These are phyloP conservation scores for Bolboschoenus planiculmis DNA, from an alignment of 176 grass and related monocot species.

Conservation along the genomic window DNA sequence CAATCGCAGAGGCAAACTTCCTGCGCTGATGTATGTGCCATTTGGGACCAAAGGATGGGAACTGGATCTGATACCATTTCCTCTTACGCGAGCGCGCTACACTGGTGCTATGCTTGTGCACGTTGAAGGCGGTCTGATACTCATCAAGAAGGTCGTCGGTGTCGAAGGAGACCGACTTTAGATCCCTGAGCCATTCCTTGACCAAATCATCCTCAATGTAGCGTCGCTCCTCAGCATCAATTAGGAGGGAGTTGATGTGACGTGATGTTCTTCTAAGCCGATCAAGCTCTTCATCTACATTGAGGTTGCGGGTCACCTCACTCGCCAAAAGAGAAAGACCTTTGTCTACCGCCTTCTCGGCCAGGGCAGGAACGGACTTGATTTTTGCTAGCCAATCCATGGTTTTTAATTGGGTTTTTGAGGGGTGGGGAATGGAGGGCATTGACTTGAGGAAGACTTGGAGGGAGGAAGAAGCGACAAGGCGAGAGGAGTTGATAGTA, in stretches of 20 bases:
- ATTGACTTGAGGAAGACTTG: too few relatives aligned
- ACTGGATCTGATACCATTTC: too few relatives aligned
- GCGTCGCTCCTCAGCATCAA: conserved; percentile 30
- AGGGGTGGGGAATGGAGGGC: too few relatives aligned
- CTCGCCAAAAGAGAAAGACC: neutral
- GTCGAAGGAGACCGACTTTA: conserved; percentile 28
- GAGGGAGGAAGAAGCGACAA: too few relatives aligned
- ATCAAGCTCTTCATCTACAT: conserved; percentile 22
- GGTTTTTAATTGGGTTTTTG: too few relatives aligned
- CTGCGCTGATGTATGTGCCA: neutral
- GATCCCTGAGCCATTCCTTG: conserved; percentile 25
- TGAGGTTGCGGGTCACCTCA: neutral
- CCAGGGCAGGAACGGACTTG: too few relatives aligned
- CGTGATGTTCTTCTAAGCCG: conserved; percentile 7
- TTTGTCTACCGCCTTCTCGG: too few relatives aligned
- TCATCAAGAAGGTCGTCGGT: conserved; percentile 33
- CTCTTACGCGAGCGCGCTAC: neutral
- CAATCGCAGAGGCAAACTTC: conserved; percentile 7
- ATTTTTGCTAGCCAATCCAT: too few relatives aligned
- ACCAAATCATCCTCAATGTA: conserved; percentile 22
- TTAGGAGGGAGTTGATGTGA: conserved; percentile 25
- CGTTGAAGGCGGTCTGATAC: neutral
- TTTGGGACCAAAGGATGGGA: neutral
- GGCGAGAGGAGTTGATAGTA: too few relatives aligned
- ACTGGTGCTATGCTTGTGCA: neutral